Evolutionary conservation across 1,284 basidiomycete species (phyloP).

Genomic region (Ustilago xerochloae): DNA sequence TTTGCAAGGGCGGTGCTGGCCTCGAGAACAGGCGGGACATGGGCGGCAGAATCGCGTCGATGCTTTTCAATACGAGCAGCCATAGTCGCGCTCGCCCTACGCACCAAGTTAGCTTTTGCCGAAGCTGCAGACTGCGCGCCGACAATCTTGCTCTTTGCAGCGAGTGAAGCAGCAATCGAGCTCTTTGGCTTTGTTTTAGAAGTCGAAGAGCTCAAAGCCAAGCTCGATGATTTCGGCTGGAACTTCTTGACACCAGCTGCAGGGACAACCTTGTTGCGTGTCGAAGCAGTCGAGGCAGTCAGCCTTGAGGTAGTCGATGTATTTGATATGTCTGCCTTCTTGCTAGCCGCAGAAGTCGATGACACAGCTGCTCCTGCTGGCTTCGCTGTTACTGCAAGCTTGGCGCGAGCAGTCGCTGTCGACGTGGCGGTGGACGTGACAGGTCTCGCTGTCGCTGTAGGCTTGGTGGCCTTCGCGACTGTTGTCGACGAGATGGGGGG

Average conservation of each 20-base stretch:
- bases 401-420: slow-evolving; percentile 8
- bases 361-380: background rate
- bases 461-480: background rate
- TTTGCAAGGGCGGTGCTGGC: background rate
- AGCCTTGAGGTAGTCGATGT: slow-evolving; percentile 9
- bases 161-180: slow-evolving; percentile 21
- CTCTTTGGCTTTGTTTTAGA: slow-evolving; percentile 13
- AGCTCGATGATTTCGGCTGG: slow-evolving; percentile 22
- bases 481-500: background rate
- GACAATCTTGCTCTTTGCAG: slow-evolving; percentile 29
- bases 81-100: slow-evolving; percentile 12
- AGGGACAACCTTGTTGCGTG: slow-evolving; percentile 39
- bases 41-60: slow-evolving; percentile 9
- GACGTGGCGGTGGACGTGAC: background rate
- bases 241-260: slow-evolving; percentile 23
- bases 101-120: slow-evolving; percentile 13
- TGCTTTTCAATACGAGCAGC: slow-evolving; percentile 12
- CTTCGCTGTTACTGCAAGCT: background rate
- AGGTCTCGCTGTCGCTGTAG: background rate
- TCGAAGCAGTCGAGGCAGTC: slow-evolving; percentile 35
- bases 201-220: background rate
- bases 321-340: background rate
- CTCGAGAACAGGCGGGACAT: background rate
- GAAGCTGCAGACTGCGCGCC: slow-evolving; percentile 4
- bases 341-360: background rate